Evolutionary conservation across 192 early-diverging fungal species (phyloP).

Genomic region (Podila epigama): DNA sequence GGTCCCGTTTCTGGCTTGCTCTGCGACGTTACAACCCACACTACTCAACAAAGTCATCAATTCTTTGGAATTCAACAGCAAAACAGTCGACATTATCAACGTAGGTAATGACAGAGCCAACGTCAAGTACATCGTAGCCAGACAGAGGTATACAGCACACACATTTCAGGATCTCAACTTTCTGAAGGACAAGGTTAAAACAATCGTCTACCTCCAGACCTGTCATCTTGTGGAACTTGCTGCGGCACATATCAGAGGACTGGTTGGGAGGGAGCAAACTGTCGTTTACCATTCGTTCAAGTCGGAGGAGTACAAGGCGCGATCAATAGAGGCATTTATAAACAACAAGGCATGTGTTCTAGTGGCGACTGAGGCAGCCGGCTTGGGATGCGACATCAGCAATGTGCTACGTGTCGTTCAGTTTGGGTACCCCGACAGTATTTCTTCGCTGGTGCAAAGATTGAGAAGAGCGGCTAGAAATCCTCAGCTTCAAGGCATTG

Average conservation of each 20-base stretch:
- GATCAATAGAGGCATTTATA: neutral
- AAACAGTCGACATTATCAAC: neutral
- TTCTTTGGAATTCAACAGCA: neutral
- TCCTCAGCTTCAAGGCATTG: conserved; percentile 3
- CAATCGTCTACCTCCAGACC: neutral
- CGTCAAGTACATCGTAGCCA: neutral
- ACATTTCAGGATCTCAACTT: neutral
- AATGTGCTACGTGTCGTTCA: conserved; percentile 18
- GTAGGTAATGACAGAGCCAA: neutral
- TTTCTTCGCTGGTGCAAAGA: conserved; percentile 11
- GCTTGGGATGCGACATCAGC: conserved; percentile 30
- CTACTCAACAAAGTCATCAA: neutral
- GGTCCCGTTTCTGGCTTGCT: conserved; percentile 2
- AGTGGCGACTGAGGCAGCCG: conserved; percentile 3
- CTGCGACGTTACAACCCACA: neutral
- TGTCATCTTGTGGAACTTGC: neutral
- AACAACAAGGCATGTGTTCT: neutral
- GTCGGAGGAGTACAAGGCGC: neutral
- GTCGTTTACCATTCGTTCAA: neutral
- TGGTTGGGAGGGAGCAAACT: neutral
- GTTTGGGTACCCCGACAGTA: conserved; percentile 1
- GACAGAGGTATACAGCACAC: neutral
- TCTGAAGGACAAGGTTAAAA: neutral
- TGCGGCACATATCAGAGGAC: neutral
- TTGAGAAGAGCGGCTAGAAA: conserved; percentile 12